phyloP scores from a whole-genome alignment of 2,329 filamentous ascomycete genomes.

The Mollisia scopiformis region DNA sequence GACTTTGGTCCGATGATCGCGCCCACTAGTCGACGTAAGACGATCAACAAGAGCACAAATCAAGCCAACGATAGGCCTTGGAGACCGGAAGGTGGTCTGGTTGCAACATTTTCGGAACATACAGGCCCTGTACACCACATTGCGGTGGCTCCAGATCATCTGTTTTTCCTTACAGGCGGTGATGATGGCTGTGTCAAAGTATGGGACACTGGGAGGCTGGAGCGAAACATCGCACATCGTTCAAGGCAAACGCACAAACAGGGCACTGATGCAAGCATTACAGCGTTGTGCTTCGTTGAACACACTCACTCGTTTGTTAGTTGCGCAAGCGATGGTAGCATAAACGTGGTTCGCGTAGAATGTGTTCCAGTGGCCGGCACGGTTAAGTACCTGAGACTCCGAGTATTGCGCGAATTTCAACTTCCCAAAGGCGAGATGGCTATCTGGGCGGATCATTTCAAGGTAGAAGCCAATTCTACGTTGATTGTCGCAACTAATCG shows the following conservation, averaged over 20 bases:
- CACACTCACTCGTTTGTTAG: constrained; percentile 93
- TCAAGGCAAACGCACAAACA: constrained; percentile 87
- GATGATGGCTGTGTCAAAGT: constrained; percentile 90
- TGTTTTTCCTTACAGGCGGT: constrained; percentile 92
- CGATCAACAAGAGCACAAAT: constrained; percentile 40
- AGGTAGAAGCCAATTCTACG: constrained; percentile 78
- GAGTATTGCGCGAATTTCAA: constrained; percentile 77
- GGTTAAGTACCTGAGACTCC: constrained; percentile 78
- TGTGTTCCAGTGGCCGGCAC: constrained; percentile 59
- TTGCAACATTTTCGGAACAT: constrained; percentile 90
- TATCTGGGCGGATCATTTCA: constrained; percentile 92
- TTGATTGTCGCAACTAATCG: constrained; percentile 85
- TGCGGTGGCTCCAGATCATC: constrained; percentile 82
- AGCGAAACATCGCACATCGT: constrained; percentile 87
- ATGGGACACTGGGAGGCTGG: constrained; percentile 89
- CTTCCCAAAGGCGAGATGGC: constrained; percentile 75
- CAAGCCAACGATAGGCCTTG: constrained; percentile 61
- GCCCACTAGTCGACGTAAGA: constrained; percentile 61
- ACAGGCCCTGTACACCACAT: constrained; percentile 80
- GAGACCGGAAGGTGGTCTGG: constrained; percentile 81
- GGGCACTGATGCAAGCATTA: constrained; percentile 69
- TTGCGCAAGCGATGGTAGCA: constrained; percentile 85
- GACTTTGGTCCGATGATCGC: constrained; percentile 83
- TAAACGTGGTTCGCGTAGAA: constrained; percentile 79
- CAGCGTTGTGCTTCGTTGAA: constrained; percentile 87